These are phyloP conservation scores for Choiromyces venosus DNA, from an alignment of 495 filamentous ascomycete genomes.

Conservation along the genomic window DNA sequence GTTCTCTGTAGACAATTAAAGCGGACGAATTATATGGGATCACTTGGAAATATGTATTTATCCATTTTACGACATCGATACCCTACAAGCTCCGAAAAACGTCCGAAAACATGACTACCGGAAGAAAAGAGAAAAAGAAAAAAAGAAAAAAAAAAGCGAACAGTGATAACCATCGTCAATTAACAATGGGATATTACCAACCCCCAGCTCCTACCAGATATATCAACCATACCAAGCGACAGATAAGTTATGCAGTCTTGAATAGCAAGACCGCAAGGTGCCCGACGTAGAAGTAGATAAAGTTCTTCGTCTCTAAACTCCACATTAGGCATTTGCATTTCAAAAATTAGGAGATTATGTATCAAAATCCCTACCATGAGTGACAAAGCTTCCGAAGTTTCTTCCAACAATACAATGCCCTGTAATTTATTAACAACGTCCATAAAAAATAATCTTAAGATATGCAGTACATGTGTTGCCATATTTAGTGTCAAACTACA, in stretches of 20 bases:
- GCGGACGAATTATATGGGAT: background rate
- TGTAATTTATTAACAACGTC: constrained; percentile 41
- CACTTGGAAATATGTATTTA: background rate
- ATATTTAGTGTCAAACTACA: constrained; percentile 35
- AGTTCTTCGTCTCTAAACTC: constrained; percentile 90
- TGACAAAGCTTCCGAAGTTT: constrained; percentile 99
- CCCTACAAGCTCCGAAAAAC: background rate
- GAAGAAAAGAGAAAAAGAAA: background rate
- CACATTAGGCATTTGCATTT: background rate
- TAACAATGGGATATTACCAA: background rate
- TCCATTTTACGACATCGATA: background rate
- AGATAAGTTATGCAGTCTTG: constrained; percentile 63
- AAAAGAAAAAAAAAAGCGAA: background rate
- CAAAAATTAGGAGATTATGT: background rate
- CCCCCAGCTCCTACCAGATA: background rate
- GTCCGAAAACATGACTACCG: background rate
- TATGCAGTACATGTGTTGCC: constrained; percentile 31
- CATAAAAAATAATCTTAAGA: constrained; percentile 45
- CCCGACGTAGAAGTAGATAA: constrained; percentile 99
- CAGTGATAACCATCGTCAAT: background rate
- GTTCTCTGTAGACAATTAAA: background rate
- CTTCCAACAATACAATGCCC: constrained; percentile 97
- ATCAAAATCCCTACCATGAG: constrained; percentile 67
- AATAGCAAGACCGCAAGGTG: constrained; percentile 98
- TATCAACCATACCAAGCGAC: background rate